Percentiles rank a stretch among this genome's conserved stretches.
phyloP scores from a whole-genome alignment of 1,139 yeast species.

The Yamadazyma siamensis region DNA sequence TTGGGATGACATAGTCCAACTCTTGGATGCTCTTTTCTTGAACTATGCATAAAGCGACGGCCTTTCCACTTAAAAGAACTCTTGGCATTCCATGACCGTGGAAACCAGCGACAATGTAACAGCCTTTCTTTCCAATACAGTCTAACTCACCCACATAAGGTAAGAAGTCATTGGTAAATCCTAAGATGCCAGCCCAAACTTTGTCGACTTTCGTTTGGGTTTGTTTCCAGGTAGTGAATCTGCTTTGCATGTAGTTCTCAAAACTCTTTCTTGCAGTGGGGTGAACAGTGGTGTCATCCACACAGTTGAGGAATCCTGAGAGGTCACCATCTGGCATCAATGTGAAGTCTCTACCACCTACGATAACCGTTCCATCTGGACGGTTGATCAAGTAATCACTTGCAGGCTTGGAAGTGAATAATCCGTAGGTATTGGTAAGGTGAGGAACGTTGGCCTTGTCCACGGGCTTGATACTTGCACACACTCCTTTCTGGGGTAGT shows the following conservation, averaged over 20 bases:
- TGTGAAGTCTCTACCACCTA: conserved; percentile 17
- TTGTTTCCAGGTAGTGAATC: conserved; percentile 19
- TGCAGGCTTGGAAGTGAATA: conserved; percentile 15
- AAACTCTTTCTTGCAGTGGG: conserved; percentile 12
- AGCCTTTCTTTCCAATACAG: conserved; percentile 14
- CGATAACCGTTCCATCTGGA: conserved; percentile 21
- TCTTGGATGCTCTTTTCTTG: conserved; percentile 4
- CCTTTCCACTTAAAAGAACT: conserved; percentile 18
- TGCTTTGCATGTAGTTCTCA: conserved; percentile 16
- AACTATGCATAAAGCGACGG: conserved; percentile 5
- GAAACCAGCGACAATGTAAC: conserved; percentile 39
- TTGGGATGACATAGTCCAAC: conserved; percentile 5
- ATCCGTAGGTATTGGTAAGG: conserved; percentile 19
- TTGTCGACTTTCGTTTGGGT: conserved; percentile 37
- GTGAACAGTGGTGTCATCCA: conserved; percentile 17
- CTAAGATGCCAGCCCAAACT: conserved; percentile 40
- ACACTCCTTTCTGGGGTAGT: conserved; percentile 18
- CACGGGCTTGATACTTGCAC: conserved; percentile 13
- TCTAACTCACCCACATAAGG: conserved; percentile 32
- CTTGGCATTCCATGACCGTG: conserved; percentile 51
- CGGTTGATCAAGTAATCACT: conserved; percentile 21
- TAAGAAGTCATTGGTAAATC: conserved; percentile 27
- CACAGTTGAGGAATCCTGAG: conserved; percentile 14
- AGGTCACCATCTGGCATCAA: conserved; percentile 14
- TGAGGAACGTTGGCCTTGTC: conserved; percentile 16